Percentiles rank a stretch among this genome's conserved stretches.
phyloP scores from a whole-genome alignment of 345 rosid species.

The Citrus cavaleriei region DNA sequence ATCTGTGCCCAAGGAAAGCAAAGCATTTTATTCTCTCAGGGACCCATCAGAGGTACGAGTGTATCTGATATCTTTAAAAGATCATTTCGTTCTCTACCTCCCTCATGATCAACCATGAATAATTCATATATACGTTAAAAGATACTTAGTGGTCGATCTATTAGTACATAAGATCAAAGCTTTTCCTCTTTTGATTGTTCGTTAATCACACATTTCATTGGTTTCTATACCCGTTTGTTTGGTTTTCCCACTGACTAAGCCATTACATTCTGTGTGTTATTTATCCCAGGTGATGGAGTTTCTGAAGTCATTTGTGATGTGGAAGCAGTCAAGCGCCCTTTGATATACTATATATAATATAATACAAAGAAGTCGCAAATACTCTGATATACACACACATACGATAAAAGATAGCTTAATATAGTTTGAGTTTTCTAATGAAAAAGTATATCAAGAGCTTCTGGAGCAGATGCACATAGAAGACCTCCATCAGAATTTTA shows the following conservation, averaged over 20 bases:
- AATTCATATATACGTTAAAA: background rate
- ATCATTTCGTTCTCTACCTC: background rate
- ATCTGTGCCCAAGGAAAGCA: slow-evolving; percentile 70
- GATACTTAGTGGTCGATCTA: background rate
- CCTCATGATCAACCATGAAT: background rate
- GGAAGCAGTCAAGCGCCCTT: slow-evolving; percentile 57
- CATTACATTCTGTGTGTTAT: background rate
- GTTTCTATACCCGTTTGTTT: background rate
- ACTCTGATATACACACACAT: slow-evolving; percentile 12
- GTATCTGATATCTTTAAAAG: background rate
- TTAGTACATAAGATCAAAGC: background rate
- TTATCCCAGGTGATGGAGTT: slow-evolving; percentile 81
- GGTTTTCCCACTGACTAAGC: background rate
- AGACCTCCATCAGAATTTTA: slow-evolving; percentile 8
- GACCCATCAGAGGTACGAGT: slow-evolving; percentile 80
- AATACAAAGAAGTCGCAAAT: slow-evolving; percentile 6
- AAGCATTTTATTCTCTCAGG: slow-evolving; percentile 76
- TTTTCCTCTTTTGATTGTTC: background rate
- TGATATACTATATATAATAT: slow-evolving; percentile 11
- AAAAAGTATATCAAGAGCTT: slow-evolving; percentile 13
- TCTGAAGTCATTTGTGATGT: slow-evolving; percentile 59
- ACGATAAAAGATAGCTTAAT: slow-evolving; percentile 7
- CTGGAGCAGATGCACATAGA: slow-evolving; percentile 24
- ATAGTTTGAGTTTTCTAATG: slow-evolving; percentile 6
- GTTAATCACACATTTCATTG: background rate